These are phyloP conservation scores for Henckelia pumila DNA, from an alignment of 257 asterid species.

Conservation along the genomic window DNA sequence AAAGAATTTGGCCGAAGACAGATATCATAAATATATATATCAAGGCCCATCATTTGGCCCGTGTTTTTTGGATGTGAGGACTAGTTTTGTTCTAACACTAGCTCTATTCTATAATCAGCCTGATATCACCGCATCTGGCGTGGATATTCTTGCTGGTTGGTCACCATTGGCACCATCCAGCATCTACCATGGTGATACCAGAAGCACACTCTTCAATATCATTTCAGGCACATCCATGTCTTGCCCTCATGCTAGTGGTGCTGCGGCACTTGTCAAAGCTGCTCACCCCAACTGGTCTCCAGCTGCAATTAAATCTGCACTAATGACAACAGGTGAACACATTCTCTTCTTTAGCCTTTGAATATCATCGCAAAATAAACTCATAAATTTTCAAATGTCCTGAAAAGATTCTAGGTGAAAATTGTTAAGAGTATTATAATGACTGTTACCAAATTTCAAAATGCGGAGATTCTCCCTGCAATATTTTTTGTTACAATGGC, in stretches of 20 bases:
- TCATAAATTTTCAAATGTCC: not conserved
- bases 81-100: not conserved
- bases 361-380: not conserved
- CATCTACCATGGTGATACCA: slow-evolving; percentile 24
- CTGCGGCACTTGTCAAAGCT: slow-evolving; percentile 43
- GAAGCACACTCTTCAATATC: slow-evolving; percentile 36
- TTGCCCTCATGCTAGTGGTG: slow-evolving; percentile 51
- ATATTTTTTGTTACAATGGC: too few relatives aligned
- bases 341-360: not conserved
- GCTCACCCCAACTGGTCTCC: slow-evolving; percentile 42
- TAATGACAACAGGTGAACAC: slow-evolving; percentile 47
- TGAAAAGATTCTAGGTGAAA: not conserved
- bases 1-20: too few relatives aligned
- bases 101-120: slow-evolving; percentile 31
- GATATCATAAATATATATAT: not conserved
- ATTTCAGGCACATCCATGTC: slow-evolving; percentile 55
- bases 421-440: too few relatives aligned
- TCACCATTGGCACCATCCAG: slow-evolving; percentile 39
- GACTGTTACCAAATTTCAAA: not conserved
- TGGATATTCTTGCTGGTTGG: slow-evolving; percentile 60
- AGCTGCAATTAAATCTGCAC: slow-evolving; percentile 49
- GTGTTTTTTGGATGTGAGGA: too few relatives aligned
- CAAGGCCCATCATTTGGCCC: not conserved
- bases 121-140: slow-evolving; percentile 53
- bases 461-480: too few relatives aligned